Evolutionary conservation across 768 basidiomycete species (phyloP), one percentile per base, ranked within the genome.

Genomic region (Porphyrellus cyaneotinctus): DNA sequence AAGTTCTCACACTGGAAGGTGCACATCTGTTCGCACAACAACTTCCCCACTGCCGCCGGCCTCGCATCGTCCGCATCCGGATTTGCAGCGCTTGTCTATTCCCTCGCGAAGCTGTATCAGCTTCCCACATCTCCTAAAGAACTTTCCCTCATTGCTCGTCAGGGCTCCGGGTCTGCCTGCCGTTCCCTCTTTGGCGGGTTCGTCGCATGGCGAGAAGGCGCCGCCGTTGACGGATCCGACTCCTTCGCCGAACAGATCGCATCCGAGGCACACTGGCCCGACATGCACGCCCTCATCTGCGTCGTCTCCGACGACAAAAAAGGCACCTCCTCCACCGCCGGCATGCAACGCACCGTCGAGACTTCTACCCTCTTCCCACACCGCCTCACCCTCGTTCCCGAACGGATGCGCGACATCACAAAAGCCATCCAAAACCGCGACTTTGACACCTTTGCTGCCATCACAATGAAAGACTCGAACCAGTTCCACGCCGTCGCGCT

Each of bases 31-130:
- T 98, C 95, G 8, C 86, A 83, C 74, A 99, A 99, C 80, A 98
- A 98, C 76, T 98, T 99, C 78, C 97, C 97, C 28, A 99, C 97
- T 14, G 97, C 97, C 14, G 97, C 97, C 0, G 97, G 97, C 5
- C 84, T 99, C 41, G 97, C 97, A 1, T 97, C 95, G 1, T 97
- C 95, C 31, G 97, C 97, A 1, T 91, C 94, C 0, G 97, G 97
- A 15, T 95, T 98, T 62, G 95, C 97, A 5, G 97, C 97, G 0
- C 87, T 99, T 36, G 88, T 92, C 24, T 79, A 87, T 13, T 97
- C 95, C 47, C 81, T 99, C 46, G 85, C 94, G 1, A 77, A 84
- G 11, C 85, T 98, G 58, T 98, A 97, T 75, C 60, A 74, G 10
- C 88, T 99, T 45, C 86, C 90, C 10, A 75, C 83, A 23, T 75